These are phyloP conservation scores for Vigna radiata DNA, from an alignment of 306 rosid genomes.

Conservation along the genomic window DNA sequence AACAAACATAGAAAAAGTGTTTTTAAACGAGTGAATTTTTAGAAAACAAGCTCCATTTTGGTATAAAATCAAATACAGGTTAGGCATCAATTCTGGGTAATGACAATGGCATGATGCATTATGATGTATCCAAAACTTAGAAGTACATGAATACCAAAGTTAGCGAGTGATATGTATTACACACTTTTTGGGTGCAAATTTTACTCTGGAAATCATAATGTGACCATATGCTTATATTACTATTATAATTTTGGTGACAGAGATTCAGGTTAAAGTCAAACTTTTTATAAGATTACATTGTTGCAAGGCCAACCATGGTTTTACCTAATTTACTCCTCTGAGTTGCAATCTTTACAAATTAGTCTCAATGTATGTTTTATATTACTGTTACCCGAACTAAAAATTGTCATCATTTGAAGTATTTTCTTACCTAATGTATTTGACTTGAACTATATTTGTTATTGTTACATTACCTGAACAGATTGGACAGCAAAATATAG, in stretches of 20 bases:
- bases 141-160: conserved; percentile 9
- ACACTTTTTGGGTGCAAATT: conserved; percentile 25
- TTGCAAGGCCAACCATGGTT: background rate
- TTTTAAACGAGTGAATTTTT: background rate
- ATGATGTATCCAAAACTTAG: background rate
- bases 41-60: background rate
- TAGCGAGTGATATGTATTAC: background rate
- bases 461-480: conserved; percentile 46
- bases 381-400: conserved; percentile 17
- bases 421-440: conserved; percentile 27
- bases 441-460: conserved; percentile 30
- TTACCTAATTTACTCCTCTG: background rate
- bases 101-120: background rate
- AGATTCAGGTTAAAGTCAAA: background rate
- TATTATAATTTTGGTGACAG: conserved; percentile 9
- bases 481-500: conserved; percentile 86
- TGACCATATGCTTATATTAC: conserved; percentile 19
- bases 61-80: background rate
- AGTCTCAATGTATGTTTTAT: background rate
- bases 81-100: conserved; percentile 3
- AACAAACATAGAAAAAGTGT: background rate
- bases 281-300: conserved; percentile 16
- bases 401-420: conserved; percentile 9
- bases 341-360: conserved; percentile 27
- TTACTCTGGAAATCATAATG: conserved; percentile 13